phyloP scores from a whole-genome alignment of 2,329 filamentous ascomycete genomes.

The Colletotrichum filicis region DNA sequence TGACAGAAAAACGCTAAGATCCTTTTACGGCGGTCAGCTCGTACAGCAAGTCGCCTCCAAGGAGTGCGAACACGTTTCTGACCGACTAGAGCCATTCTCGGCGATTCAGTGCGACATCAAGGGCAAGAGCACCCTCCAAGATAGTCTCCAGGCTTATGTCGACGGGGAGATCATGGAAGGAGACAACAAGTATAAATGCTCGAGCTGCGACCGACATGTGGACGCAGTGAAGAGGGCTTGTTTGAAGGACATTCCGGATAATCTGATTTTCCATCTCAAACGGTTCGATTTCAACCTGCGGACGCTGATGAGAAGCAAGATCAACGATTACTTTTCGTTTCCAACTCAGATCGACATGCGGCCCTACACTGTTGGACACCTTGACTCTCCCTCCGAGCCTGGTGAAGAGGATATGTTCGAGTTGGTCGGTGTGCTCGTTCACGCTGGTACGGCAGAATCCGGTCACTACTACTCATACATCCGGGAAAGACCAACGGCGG shows the following conservation, averaged over 20 bases:
- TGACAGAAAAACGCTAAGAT: conserved; percentile 79
- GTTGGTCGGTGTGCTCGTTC: conserved; percentile 93
- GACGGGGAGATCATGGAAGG: conserved; percentile 97
- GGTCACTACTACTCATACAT: conserved; percentile 99
- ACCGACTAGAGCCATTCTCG: conserved; percentile 89
- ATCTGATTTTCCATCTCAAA: conserved; percentile 95
- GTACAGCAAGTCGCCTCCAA: conserved; percentile 96
- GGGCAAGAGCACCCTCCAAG: conserved; percentile 83
- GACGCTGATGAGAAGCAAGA: conserved; percentile 85
- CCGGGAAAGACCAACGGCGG: conserved; percentile 75
- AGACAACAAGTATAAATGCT: conserved; percentile 98
- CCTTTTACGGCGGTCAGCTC: conserved; percentile 90
- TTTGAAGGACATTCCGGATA: conserved; percentile 90
- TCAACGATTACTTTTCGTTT: conserved; percentile 95
- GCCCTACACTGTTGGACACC: conserved; percentile 87
- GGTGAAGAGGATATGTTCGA: conserved; percentile 83
- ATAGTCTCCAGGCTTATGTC: conserved; percentile 94
- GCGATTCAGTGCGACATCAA: conserved; percentile 97
- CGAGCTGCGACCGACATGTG: conserved; percentile 87
- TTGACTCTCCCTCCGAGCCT: conserved; percentile 70
- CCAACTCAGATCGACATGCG: conserved; percentile 86
- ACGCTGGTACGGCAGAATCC: conserved; percentile 91
- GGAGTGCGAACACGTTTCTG: conserved; percentile 93
- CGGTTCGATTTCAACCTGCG: conserved; percentile 84
- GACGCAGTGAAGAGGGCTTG: conserved; percentile 94